Evolutionary conservation across 192 early-diverging fungal genomes (phyloP).

Genomic region (Rhizophagus prolifer): DNA sequence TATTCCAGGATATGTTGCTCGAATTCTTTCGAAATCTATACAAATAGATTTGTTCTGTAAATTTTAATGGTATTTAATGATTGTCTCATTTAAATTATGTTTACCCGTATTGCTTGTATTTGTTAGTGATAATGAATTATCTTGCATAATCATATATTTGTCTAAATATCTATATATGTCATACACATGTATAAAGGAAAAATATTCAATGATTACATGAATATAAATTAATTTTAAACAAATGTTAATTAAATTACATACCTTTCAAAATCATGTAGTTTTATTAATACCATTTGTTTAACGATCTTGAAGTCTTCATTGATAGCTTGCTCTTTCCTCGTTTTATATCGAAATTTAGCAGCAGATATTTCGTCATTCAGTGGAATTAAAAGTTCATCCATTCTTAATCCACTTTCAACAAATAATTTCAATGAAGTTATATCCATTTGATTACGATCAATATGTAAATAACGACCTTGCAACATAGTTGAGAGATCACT

Average conservation of each 20-base stretch:
- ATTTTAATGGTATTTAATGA: background rate
- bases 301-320: background rate
- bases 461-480: background rate
- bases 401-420: background rate
- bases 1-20: background rate
- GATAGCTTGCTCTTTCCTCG: background rate
- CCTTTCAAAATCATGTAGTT: background rate
- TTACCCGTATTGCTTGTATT: no score
- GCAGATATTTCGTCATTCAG: background rate
- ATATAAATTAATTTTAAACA: no score
- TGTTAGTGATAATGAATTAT: no score
- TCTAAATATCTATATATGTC: no score
- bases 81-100: background rate
- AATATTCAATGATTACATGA: no score
- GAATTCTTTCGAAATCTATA: background rate
- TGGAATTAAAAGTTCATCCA: background rate
- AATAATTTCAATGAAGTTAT: constrained; percentile 2
- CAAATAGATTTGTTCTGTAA: no score
- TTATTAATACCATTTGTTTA: background rate
- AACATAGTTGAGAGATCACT: background rate
- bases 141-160: no score
- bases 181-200: no score
- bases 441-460: background rate
- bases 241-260: background rate
- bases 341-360: background rate